Evolutionary conservation across 2,329 filamentous ascomycete species (phyloP).

Genomic region (Colletotrichum liaoningense): DNA sequence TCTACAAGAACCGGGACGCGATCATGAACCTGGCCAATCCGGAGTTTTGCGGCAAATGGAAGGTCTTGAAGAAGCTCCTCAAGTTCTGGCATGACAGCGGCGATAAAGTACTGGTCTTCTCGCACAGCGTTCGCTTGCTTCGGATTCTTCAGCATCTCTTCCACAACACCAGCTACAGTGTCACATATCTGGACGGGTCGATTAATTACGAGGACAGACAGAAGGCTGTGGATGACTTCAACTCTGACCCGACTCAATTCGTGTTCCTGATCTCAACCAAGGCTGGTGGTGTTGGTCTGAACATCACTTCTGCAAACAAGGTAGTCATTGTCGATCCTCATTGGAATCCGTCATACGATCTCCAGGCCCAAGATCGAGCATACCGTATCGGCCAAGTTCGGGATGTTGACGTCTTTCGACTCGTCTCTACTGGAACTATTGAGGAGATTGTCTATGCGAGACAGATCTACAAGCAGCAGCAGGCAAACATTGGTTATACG

Average conservation of each 20-base stretch:
- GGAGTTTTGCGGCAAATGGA: slow-evolving; percentile 98
- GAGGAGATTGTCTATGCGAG: slow-evolving; percentile 97
- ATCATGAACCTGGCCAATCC: slow-evolving; percentile 86
- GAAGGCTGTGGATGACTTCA: slow-evolving; percentile 88
- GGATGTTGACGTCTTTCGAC: slow-evolving; percentile 94
- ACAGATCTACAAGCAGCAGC: slow-evolving; percentile 99
- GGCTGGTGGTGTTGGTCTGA: slow-evolving; percentile 92
- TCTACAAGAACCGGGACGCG: slow-evolving; percentile 81
- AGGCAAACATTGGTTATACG: slow-evolving; percentile 96
- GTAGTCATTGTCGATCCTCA: slow-evolving; percentile 97
- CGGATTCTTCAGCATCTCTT: slow-evolving; percentile 89
- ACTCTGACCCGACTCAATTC: slow-evolving; percentile 86
- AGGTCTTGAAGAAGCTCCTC: slow-evolving; percentile 85
- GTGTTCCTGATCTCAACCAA: slow-evolving; percentile 96
- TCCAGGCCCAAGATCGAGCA: slow-evolving; percentile 95
- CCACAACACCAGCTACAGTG: slow-evolving; percentile 87
- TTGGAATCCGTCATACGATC: slow-evolving; percentile 95
- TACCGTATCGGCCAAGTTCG: slow-evolving; percentile 94
- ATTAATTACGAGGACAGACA: slow-evolving; percentile 87
- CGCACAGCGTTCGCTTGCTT: slow-evolving; percentile 87
- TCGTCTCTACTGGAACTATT: slow-evolving; percentile 91
- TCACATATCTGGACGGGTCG: slow-evolving; percentile 89
- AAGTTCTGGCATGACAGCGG: slow-evolving; percentile 90
- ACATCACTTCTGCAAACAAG: slow-evolving; percentile 98
- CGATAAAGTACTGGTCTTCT: slow-evolving; percentile 96